Conservation (phyloP, 2,329 filamentous ascomycete genomes). For the Penicillium sp. region DNA sequence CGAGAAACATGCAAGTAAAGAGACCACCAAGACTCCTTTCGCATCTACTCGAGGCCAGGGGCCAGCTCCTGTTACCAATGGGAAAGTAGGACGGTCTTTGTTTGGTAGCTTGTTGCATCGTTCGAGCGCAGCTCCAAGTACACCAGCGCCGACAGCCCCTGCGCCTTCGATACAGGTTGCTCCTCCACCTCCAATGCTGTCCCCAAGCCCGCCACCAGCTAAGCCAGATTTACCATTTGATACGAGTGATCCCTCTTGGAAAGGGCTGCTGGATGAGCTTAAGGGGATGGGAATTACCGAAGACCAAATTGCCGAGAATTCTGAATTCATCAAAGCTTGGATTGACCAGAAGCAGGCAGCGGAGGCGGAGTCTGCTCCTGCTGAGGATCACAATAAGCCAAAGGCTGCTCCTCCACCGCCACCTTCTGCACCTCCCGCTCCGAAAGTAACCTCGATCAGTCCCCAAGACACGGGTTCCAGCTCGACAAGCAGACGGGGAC, state of each 20-base stretch:
- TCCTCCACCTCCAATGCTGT: constrained; percentile 35
- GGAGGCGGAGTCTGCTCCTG: constrained; percentile 44
- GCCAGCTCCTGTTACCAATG: constrained; percentile 43
- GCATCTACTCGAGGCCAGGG: constrained; percentile 50
- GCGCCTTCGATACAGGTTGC: constrained; percentile 31
- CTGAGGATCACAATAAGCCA: constrained; percentile 48
- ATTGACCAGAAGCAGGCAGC: constrained; percentile 61
- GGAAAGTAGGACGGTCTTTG: constrained; percentile 52
- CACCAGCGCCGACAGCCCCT: constrained; percentile 25
- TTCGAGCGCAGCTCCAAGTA: constrained; percentile 43
- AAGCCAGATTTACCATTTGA: constrained; percentile 52
- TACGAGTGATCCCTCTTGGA: constrained; percentile 60
- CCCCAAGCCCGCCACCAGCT: constrained; percentile 22
- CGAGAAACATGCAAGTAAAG: constrained; percentile 92
- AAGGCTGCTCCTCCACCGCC: constrained; percentile 65
- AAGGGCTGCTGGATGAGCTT: constrained; percentile 60
- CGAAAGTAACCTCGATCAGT: constrained; percentile 50
- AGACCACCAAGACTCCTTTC: constrained; percentile 76
- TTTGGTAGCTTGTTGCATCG: constrained; percentile 52
- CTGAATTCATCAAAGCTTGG: constrained; percentile 66
- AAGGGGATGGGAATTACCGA: constrained; percentile 65
- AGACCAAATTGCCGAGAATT: constrained; percentile 65
- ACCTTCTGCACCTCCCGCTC: constrained; percentile 48
- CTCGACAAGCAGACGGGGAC: constrained; percentile 53
- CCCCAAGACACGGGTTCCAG: constrained; percentile 61